A percentile compares a stretch with the other conserved stretches of the same genome.
phyloP scores from a whole-genome alignment of 495 filamentous ascomycete genomes.

The Bryoglossum gracile region DNA sequence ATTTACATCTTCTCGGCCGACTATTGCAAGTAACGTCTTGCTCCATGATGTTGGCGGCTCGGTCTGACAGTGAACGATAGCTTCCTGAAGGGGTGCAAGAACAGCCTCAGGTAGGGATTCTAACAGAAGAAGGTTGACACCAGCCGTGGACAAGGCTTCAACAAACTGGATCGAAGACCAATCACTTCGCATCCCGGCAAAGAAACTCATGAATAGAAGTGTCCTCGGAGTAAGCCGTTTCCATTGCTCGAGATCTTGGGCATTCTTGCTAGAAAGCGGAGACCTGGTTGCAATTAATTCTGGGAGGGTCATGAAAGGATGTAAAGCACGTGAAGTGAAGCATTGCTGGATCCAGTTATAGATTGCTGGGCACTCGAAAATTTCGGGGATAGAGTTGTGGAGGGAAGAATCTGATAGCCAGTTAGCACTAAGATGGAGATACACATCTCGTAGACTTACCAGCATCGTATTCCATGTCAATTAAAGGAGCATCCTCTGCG shows the following conservation, averaged over 20 bases:
- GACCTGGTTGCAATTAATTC: conserved; percentile 24
- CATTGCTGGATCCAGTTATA: conserved; percentile 59
- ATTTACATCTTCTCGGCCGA: conserved; percentile 75
- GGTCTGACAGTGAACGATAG: conserved; percentile 73
- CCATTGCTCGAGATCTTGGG: conserved; percentile 17
- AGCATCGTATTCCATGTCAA: conserved; percentile 17
- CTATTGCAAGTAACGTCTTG: conserved; percentile 58
- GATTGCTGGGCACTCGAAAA: conserved; percentile 57
- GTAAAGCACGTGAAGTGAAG: conserved; percentile 39
- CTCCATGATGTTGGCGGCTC: conserved; percentile 74
- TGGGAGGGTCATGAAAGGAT: conserved; percentile 51
- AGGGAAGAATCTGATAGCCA: conserved; percentile 9
- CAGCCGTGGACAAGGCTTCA: conserved; percentile 53
- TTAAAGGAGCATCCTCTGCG: conserved; percentile 50
- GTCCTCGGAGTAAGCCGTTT: conserved; percentile 51
- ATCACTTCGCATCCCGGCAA: conserved; percentile 31
- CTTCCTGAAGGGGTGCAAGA: conserved; percentile 69
- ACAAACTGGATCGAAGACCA: conserved; percentile 42
- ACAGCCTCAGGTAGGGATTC: conserved; percentile 83
- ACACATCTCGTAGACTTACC: conserved; percentile 2
- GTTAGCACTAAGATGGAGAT: too few species aligned
- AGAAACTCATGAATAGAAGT: conserved; percentile 54
- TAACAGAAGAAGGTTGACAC: conserved; percentile 49
- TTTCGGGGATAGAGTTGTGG: conserved; percentile 39
- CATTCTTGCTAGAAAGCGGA: conserved; percentile 2